Base-by-base conservation (phyloP, 2,329 filamentous ascomycete genomes). In the Ramularia endophylla region DNA sequence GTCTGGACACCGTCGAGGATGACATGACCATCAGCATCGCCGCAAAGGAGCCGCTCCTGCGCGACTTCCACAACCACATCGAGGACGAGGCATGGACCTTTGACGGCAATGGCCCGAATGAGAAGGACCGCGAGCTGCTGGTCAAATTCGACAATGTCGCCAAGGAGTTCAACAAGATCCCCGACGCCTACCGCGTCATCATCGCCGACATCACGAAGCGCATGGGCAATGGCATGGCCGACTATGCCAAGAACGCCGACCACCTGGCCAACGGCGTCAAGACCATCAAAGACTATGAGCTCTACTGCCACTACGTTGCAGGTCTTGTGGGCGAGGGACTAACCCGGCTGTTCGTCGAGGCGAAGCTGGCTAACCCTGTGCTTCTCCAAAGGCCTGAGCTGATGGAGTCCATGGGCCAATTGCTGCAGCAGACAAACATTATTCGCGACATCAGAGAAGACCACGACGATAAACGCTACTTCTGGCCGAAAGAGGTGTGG, bases 151-250 rank as follows among this genome's bases (percentile, higher is more conserved):
- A 95, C 63, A 78, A 83, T 42, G 81, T 98, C 49, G 77, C 95
- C 51, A 71, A 76, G 43, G 90, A 98, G 73, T 86, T 90, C 66
- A 87, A 85, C 71, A 84, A 85, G 67, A 73, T 95, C 65, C 94
- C 95, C 72, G 78, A 81, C 36, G 78, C 77, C 41, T 97, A 98
- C 69, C 78, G 77, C 64, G 77, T 74, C 5, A 89, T 97, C 60
- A 92, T 98, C 67, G 83, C 83, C 66, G 90, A 97, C 56, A 95
- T 97, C 60, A 87, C 88, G 22, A 72, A 81, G 59, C 85, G 87
- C 69, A 98, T 98, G 92, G 90, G 89, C 50, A 89, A 97, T 59
- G 92, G 92, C 54, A 98, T 98, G 92, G 92, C 92, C 19, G 90
- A 98, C 67, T 98, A 94, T 63, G 85, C 79, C 29, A 74, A 85